Percentiles rank a stretch among this genome's conserved stretches.
Conservation (phyloP, 345 rosid genomes). For the Citrus hindsii region DNA sequence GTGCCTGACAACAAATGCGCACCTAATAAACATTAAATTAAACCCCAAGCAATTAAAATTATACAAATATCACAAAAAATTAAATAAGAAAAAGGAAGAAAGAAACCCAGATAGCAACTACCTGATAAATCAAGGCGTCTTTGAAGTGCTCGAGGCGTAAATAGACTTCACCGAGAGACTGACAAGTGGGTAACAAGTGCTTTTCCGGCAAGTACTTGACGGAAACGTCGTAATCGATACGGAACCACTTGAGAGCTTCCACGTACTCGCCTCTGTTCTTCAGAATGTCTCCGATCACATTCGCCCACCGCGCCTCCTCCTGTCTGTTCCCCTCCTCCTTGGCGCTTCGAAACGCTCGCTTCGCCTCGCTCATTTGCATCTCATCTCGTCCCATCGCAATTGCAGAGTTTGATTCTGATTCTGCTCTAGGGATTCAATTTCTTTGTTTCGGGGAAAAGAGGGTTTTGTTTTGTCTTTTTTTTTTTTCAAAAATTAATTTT, state of each 20-base stretch:
- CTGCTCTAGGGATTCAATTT: background rate
- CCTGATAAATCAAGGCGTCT: constrained; percentile 82
- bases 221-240: constrained; percentile 73
- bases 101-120: background rate
- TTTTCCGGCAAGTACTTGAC: constrained; percentile 60
- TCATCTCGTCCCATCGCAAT: constrained; percentile 58
- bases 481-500: background rate
- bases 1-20: background rate
- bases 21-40: background rate
- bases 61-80: background rate
- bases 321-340: constrained; percentile 63
- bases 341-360: constrained; percentile 58
- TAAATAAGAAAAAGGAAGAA: background rate
- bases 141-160: constrained; percentile 62
- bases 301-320: constrained; percentile 98
- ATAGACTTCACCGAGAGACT: constrained; percentile 83
- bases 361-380: constrained; percentile 47
- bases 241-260: constrained; percentile 80
- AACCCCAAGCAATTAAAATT: background rate
- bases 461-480: background rate
- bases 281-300: constrained; percentile 67
- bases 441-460: background rate
- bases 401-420: background rate
- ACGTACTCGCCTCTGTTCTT: constrained; percentile 91
- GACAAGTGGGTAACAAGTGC: constrained; percentile 80